Conservation (phyloP, 2,329 filamentous ascomycete species). For the Colletotrichum sp. region DNA sequence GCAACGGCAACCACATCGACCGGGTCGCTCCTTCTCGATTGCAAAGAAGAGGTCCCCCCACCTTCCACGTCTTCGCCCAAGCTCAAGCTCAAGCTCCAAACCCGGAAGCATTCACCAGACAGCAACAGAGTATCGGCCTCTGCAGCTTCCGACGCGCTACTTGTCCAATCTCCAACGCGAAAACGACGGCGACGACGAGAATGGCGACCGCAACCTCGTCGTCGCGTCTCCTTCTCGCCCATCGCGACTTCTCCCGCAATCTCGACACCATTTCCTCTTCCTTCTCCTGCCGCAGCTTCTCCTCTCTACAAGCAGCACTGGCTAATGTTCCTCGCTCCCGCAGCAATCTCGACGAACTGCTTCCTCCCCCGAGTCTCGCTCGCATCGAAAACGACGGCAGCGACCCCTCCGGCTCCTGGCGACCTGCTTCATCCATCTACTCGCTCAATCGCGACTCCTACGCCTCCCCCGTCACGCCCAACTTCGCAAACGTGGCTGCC, state of each 20-base stretch:
- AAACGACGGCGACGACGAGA: background rate
- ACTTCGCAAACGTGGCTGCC: constrained; percentile 24
- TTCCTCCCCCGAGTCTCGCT: background rate
- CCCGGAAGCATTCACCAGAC: background rate
- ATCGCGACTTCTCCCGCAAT: background rate
- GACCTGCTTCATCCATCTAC: constrained; percentile 21
- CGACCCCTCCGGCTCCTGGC: constrained; percentile 5
- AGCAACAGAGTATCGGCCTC: background rate
- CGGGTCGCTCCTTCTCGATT: background rate
- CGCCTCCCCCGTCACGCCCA: constrained; percentile 12
- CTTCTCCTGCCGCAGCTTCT: background rate
- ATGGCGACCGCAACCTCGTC: background rate
- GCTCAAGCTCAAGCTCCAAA: background rate
- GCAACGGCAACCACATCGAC: background rate
- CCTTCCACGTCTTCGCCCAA: background rate
- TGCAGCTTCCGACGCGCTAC: too few species aligned
- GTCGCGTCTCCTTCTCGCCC: background rate
- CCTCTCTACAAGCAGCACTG: background rate
- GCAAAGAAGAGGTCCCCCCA: background rate
- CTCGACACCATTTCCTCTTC: background rate
- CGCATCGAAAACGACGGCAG: background rate
- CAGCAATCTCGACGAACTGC: constrained; percentile 8
- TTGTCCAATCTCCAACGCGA: background rate
- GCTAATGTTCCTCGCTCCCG: background rate
- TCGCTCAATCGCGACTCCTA: constrained; percentile 2